Evolutionary conservation across 345 rosid genomes (phyloP).

Genomic region (Gossypium anomalum): DNA sequence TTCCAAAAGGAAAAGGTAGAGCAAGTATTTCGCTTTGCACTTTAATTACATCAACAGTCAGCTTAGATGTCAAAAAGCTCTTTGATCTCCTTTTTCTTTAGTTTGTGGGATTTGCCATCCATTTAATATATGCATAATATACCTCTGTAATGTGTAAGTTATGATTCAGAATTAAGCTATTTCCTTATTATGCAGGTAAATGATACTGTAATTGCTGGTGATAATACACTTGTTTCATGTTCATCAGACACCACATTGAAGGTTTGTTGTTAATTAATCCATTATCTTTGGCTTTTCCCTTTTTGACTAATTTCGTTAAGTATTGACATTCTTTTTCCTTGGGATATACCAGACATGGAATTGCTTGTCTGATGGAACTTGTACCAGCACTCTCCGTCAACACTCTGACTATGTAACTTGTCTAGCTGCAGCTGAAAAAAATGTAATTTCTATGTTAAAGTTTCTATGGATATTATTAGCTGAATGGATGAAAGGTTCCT

Average conservation of each 20-base stretch:
- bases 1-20: constrained; percentile 1
- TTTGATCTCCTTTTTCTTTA: neutral
- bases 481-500: constrained; percentile 28
- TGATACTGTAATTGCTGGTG: constrained; percentile 74
- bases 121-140: neutral
- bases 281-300: constrained; percentile 3
- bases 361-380: constrained; percentile 79
- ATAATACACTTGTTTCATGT: constrained; percentile 85
- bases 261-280: constrained; percentile 41
- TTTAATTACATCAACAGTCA: neutral
- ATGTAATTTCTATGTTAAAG: constrained; percentile 58
- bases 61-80: constrained; percentile 10
- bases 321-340: constrained; percentile 8
- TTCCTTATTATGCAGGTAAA: constrained; percentile 62
- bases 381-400: constrained; percentile 84
- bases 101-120: neutral
- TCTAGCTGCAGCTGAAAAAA: constrained; percentile 81
- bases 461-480: constrained; percentile 28
- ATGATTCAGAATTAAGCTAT: neutral
- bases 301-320: constrained; percentile 16
- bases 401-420: constrained; percentile 97
- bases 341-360: constrained; percentile 65
- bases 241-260: constrained; percentile 93
- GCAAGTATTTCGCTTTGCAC: neutral
- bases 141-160: neutral